phyloP scores from a whole-genome alignment of 306 rosid genomes.

The Crataegus laevigata region DNA sequence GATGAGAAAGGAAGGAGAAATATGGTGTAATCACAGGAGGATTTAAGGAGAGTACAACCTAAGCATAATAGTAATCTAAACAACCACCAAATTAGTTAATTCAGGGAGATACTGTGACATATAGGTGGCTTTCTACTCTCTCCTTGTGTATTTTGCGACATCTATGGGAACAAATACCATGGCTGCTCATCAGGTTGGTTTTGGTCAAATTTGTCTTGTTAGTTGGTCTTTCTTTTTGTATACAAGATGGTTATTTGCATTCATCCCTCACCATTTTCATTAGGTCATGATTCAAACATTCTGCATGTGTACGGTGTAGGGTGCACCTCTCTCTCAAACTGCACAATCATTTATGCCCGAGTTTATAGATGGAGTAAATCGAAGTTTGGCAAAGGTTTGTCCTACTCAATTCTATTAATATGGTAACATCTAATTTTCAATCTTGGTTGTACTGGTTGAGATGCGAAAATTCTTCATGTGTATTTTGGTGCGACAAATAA shows the following conservation, averaged over 20 bases:
- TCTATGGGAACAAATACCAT: conserved; percentile 76
- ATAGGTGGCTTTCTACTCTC: conserved; percentile 78
- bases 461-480: background rate
- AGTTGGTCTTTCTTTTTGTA: conserved; percentile 11
- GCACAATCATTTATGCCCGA: conserved; percentile 95
- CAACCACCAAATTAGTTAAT: background rate
- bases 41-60: background rate
- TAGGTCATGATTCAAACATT: conserved; percentile 89
- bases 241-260: conserved; percentile 6
- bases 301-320: conserved; percentile 76
- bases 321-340: conserved; percentile 94
- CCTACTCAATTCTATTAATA: background rate
- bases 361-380: conserved; percentile 55
- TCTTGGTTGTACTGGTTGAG: background rate
- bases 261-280: conserved; percentile 16
- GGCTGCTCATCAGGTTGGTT: conserved; percentile 91
- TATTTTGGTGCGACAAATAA: background rate
- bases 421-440: background rate
- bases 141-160: conserved; percentile 65
- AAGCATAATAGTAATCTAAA: no score
- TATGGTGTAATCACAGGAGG: background rate
- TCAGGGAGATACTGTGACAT: background rate
- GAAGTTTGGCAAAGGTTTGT: conserved; percentile 68
- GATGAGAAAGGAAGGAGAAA: background rate
- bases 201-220: conserved; percentile 8